These are phyloP conservation scores for Geranomyces variabilis DNA, from an alignment of 192 early-diverging fungal species.

Conservation along the genomic window DNA sequence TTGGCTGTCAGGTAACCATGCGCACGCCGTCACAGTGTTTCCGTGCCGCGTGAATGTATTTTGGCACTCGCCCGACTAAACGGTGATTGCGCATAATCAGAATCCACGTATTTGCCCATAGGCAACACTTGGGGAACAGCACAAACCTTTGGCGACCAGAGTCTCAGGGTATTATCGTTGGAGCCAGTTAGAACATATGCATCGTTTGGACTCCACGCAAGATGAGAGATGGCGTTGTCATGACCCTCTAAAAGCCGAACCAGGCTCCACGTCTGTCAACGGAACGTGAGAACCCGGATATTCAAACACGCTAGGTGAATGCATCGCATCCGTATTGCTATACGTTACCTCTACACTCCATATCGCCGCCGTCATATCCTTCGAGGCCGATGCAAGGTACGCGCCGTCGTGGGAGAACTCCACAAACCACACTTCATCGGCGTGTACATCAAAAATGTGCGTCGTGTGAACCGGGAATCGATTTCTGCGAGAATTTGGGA, in stretches of 20 bases:
- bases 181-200: slow-evolving; percentile 75
- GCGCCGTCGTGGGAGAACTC: slow-evolving; percentile 87
- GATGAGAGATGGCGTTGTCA: slow-evolving; percentile 72
- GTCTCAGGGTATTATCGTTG: slow-evolving; percentile 74
- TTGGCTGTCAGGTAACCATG: slow-evolving; percentile 84
- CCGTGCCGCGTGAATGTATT: slow-evolving; percentile 69
- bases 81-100: too few species aligned
- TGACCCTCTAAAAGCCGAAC: slow-evolving; percentile 65
- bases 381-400: slow-evolving; percentile 89
- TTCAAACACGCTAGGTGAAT: neutral
- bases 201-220: slow-evolving; percentile 92
- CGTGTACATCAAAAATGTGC: slow-evolving; percentile 73
- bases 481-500: slow-evolving; percentile 28
- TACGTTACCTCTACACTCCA: slow-evolving; percentile 77
- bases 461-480: slow-evolving; percentile 55
- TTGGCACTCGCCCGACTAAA: slow-evolving; percentile 64
- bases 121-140: neutral
- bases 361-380: slow-evolving; percentile 83
- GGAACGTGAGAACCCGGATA: neutral
- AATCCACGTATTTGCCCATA: too few species aligned
- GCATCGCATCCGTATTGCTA: neutral
- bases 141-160: slow-evolving; percentile 75
- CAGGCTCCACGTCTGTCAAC: slow-evolving; percentile 58
- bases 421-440: slow-evolving; percentile 96
- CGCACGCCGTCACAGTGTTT: slow-evolving; percentile 80